Conservation (phyloP, 2,329 filamentous ascomycete genomes). For the Epichloe gansuensis region DNA sequence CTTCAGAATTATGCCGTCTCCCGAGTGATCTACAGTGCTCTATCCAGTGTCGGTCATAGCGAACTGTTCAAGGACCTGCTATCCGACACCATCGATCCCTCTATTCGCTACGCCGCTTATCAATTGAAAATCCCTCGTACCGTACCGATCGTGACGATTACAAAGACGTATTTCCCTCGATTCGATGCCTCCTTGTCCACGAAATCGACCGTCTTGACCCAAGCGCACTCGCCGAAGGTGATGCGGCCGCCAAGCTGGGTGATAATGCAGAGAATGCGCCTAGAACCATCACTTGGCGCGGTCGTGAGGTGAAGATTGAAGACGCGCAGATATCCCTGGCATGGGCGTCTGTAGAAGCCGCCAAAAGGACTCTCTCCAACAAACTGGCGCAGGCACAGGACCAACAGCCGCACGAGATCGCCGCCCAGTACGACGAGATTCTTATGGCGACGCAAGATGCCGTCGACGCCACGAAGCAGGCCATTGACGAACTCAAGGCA, state of each 20-base stretch:
- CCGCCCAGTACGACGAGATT: slow-evolving; percentile 81
- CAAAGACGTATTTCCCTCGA: slow-evolving; percentile 63
- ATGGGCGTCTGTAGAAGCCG: slow-evolving; percentile 54
- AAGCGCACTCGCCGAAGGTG: slow-evolving; percentile 47
- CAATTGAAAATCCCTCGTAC: slow-evolving; percentile 81
- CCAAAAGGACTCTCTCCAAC: slow-evolving; percentile 36
- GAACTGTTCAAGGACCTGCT: slow-evolving; percentile 81
- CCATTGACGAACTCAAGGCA: slow-evolving; percentile 76
- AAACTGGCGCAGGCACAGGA: slow-evolving; percentile 32
- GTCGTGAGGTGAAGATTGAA: slow-evolving; percentile 74
- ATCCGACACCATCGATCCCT: slow-evolving; percentile 77
- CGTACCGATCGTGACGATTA: slow-evolving; percentile 66
- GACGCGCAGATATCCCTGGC: slow-evolving; percentile 85
- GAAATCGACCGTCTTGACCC: slow-evolving; percentile 62
- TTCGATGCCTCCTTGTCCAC: slow-evolving; percentile 49
- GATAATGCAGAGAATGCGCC: slow-evolving; percentile 45
- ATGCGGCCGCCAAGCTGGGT: slow-evolving; percentile 35
- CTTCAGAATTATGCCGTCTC: slow-evolving; percentile 64
- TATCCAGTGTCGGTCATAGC: slow-evolving; percentile 47
- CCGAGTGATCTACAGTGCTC: slow-evolving; percentile 69
- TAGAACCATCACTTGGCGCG: slow-evolving; percentile 74
- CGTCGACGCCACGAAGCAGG: slow-evolving; percentile 83
- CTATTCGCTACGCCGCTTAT: slow-evolving; percentile 88
- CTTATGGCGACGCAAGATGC: slow-evolving; percentile 86
- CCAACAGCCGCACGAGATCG: slow-evolving; percentile 51